Evolutionary conservation across 805 yeast genomes (phyloP), one percentile per base, ranked within the genome.

Genomic region (Wickerhamiella spandovensis): DNA sequence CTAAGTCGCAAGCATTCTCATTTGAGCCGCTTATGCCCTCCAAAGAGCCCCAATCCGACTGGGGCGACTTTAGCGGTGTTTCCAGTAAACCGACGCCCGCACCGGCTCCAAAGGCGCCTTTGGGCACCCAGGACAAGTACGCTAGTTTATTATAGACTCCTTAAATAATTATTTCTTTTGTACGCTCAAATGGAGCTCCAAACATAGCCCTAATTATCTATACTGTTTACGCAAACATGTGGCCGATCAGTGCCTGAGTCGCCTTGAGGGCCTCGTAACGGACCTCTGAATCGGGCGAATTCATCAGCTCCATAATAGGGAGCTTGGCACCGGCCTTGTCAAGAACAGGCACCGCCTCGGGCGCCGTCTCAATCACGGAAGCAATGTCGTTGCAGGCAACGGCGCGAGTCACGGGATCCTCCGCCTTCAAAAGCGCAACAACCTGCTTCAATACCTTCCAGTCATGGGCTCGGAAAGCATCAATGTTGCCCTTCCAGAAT

Each of bases 181-280:
- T 32, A 5, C 12, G n/a, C 37, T 32, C n/a, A 32, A 7, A 32
- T 7, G 9, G 30, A 25, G 30, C 30, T 25, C 30, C 30, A 25
- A 25, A 25, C 30, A 25, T 9, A 28, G 32, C 32, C 32, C 32
- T 28, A 28, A 28, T 28, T 28, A 25, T 25, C 32, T 28, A 28
- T 28, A 28, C 32, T 28, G 32, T 8, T 9, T 35, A 35, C 39
- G 39, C 39, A 28, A 82, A 76, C n/a, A 82, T 74, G 61, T 86
- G 87, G 3, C 95, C 87, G 49, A 92, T 94, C 60, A 92, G 78
- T 51, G 82, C 77, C 71, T 92, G 98, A n/a, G 96, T 86, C 3
- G 97, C 88, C 66, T 85, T 86, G 62, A 92, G 76, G 1, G 97
- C 97, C 71, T 90, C 96, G 64, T 83, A 92, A 64, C 90, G 85